Percentiles rank a stretch among this genome's conserved stretches.
These are phyloP conservation scores for Venustampulla echinocandica DNA, from an alignment of 495 filamentous ascomycete genomes.

Conservation along the genomic window DNA sequence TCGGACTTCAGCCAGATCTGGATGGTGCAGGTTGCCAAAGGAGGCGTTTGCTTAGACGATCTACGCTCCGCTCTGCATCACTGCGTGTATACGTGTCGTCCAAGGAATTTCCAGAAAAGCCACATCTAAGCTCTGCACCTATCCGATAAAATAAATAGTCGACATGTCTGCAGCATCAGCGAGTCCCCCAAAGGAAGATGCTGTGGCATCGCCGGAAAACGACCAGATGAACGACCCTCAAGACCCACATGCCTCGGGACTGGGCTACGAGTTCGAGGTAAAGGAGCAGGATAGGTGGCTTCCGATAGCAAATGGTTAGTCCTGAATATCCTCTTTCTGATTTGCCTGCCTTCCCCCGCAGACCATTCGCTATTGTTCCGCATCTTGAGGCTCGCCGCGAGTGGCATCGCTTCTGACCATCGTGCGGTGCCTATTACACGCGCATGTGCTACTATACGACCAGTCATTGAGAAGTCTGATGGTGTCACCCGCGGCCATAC, in stretches of 20 bases:
- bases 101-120: constrained; percentile 45
- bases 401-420: constrained; percentile 37
- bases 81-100: constrained; percentile 16
- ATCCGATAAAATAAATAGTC: constrained; percentile 55
- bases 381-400: constrained; percentile 35
- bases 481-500: constrained; percentile 20
- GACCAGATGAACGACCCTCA: constrained; percentile 48
- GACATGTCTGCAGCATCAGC: constrained; percentile 69
- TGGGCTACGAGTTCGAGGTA: constrained; percentile 91
- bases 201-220: constrained; percentile 76
- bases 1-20: constrained; percentile 9
- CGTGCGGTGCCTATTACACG: constrained; percentile 17
- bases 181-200: constrained; percentile 76
- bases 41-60: constrained; percentile 18
- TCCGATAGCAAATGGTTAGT: constrained; percentile 99
- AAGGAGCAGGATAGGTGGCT: constrained; percentile 99
- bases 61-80: constrained; percentile 10
- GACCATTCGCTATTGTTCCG: no score
- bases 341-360: constrained; percentile 30
- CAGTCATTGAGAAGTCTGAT: constrained; percentile 23
- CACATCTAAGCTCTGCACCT: constrained; percentile 50
- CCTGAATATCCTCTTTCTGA: constrained; percentile 34
- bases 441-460: constrained; percentile 22
- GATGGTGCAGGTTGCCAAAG: constrained; percentile 11
- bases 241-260: constrained; percentile 49